Conservation (phyloP, 225 moss, liverwort and hornwort species). For the Takakia lepidozioides region DNA sequence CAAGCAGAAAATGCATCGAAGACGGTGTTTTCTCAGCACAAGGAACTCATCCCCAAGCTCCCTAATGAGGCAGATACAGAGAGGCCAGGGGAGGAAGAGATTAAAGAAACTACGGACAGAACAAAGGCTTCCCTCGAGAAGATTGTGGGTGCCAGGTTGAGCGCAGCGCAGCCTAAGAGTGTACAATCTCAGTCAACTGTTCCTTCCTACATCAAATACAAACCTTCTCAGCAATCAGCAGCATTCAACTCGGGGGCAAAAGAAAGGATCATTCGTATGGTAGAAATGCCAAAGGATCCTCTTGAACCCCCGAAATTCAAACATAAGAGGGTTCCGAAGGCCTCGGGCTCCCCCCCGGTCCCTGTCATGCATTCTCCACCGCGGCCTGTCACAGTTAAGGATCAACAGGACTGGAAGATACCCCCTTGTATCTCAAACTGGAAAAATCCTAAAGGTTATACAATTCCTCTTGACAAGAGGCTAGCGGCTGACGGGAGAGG, state of each 20-base stretch:
- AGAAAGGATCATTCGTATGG: constrained; percentile 58
- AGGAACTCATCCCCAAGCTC: constrained; percentile 82
- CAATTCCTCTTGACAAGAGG: constrained; percentile 48
- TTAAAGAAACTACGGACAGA: constrained; percentile 38
- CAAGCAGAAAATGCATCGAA: constrained; percentile 87
- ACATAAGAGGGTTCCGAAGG: constrained; percentile 56
- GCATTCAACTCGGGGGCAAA: constrained; percentile 56
- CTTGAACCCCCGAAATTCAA: constrained; percentile 56
- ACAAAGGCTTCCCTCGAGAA: constrained; percentile 47
- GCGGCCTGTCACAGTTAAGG: constrained; percentile 56
- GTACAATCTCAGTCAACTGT: constrained; percentile 27
- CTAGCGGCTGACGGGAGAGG: constrained; percentile 54
- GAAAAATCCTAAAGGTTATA: constrained; percentile 60
- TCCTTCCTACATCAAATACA: constrained; percentile 49
- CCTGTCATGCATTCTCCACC: constrained; percentile 59
- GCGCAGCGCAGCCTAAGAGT: constrained; percentile 56
- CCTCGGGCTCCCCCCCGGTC: constrained; percentile 46
- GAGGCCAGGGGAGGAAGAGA: constrained; percentile 34
- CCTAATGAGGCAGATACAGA: constrained; percentile 28
- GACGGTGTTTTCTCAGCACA: constrained; percentile 75
- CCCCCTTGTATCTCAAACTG: constrained; percentile 56
- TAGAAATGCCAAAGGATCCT: constrained; percentile 60
- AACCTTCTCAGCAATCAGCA: constrained; percentile 45
- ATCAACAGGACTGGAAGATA: constrained; percentile 62
- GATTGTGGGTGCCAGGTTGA: constrained; percentile 38